Evolutionary conservation across 2,329 filamentous ascomycete species (phyloP).

Genomic region (Colletotrichum sublineola): DNA sequence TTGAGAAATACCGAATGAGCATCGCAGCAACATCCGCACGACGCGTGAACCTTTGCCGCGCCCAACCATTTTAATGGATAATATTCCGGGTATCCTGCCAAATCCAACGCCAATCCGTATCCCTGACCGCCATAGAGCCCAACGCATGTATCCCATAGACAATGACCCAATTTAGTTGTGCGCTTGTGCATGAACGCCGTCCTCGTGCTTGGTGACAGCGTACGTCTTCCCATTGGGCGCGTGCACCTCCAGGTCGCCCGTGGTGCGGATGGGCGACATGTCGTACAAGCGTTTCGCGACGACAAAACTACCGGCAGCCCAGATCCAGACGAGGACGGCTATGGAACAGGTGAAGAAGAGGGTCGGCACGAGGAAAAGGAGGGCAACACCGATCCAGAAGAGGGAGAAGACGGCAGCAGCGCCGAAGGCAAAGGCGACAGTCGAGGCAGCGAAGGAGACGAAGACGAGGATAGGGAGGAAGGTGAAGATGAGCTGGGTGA

Average conservation of each 20-base stretch:
- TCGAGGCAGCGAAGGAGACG: conserved; percentile 72
- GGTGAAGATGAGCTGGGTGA: conserved; percentile 74
- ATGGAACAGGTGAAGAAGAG: conserved; percentile 75
- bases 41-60: no score
- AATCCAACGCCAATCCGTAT: background rate
- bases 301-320: conserved; percentile 72
- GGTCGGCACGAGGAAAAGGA: conserved; percentile 76
- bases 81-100: background rate
- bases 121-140: no score
- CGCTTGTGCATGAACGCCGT: conserved; percentile 41
- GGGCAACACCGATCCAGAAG: conserved; percentile 75
- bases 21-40: background rate
- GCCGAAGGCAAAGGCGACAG: conserved; percentile 72
- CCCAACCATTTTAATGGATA: background rate
- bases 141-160: background rate
- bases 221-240: conserved; percentile 42
- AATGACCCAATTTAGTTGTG: background rate
- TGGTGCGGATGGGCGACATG: conserved; percentile 47
- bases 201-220: conserved; percentile 44
- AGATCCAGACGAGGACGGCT: conserved; percentile 76
- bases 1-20: background rate
- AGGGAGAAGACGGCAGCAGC: conserved; percentile 75
- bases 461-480: conserved; percentile 79
- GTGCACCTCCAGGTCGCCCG: conserved; percentile 44
- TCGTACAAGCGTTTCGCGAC: conserved; percentile 62